Percentiles rank a stretch among this genome's conserved stretches.
phyloP scores from a whole-genome alignment of 192 early-diverging fungal species.

The Backusella luteola region DNA sequence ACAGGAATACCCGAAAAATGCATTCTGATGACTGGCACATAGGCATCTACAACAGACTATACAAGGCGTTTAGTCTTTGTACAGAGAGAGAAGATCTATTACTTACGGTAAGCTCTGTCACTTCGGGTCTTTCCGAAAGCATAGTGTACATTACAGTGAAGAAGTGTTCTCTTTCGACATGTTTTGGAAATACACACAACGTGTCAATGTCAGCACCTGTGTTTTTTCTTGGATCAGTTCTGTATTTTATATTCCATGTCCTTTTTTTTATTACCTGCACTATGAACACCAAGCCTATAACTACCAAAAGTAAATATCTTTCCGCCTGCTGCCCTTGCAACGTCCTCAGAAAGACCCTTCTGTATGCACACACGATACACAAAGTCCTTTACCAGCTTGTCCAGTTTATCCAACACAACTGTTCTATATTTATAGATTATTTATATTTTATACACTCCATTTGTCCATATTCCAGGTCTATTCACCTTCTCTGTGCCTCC shows the following conservation, averaged over 20 bases:
- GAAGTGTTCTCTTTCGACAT: constrained; percentile 91
- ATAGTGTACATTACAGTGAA: constrained; percentile 85
- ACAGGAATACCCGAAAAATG: constrained; percentile 87
- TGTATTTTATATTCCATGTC: not conserved
- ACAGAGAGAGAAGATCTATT: not conserved
- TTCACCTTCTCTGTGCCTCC: constrained; percentile 78
- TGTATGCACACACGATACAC: constrained; percentile 67
- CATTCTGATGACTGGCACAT: constrained; percentile 96
- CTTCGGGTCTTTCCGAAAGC: constrained; percentile 76
- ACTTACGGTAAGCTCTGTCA: constrained; percentile 76
- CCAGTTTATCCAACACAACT: constrained; percentile 83
- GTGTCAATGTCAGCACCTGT: constrained; percentile 96
- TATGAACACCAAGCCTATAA: constrained; percentile 93
- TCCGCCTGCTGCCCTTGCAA: constrained; percentile 86
- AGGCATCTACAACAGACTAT: constrained; percentile 80
- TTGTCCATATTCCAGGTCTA: not conserved
- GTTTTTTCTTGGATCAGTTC: not conserved
- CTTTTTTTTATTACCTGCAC: constrained; percentile 58
- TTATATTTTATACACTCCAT: not conserved
- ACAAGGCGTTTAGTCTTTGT: not conserved
- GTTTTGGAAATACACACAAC: constrained; percentile 88
- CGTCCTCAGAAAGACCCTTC: constrained; percentile 71
- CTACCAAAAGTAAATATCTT: constrained; percentile 99
- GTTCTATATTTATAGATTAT: constrained; percentile 45
- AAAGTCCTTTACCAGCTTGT: constrained; percentile 88